These are phyloP conservation scores for Claviceps purpurea DNA, from an alignment of 2,329 filamentous ascomycete species.

Conservation along the genomic window DNA sequence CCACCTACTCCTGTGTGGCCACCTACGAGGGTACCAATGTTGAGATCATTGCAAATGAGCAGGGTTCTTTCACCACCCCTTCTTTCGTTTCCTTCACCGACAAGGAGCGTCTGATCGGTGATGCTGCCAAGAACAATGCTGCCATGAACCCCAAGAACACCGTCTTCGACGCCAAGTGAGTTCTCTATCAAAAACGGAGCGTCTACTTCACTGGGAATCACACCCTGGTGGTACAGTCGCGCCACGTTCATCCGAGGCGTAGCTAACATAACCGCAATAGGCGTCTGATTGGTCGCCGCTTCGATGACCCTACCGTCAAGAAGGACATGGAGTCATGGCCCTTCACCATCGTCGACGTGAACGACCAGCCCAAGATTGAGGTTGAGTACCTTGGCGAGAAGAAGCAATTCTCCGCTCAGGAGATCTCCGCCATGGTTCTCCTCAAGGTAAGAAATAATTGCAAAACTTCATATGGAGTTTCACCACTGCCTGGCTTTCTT, in stretches of 20 bases:
- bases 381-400: conserved; percentile 91
- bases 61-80: conserved; percentile 97
- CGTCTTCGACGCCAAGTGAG: conserved; percentile 97
- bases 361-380: conserved; percentile 79
- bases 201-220: background rate
- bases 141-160: conserved; percentile 99
- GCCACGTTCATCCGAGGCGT: background rate
- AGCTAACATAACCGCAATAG: conserved; percentile 28
- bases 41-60: conserved; percentile 99
- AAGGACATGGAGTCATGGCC: conserved; percentile 99
- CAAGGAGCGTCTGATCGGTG: conserved; percentile 97
- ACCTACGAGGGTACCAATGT: conserved; percentile 99
- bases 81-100: conserved; percentile 99
- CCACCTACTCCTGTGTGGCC: conserved; percentile 99
- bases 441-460: conserved; percentile 56
- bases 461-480: background rate
- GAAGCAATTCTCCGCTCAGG: conserved; percentile 95
- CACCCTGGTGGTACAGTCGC: background rate
- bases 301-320: conserved; percentile 92
- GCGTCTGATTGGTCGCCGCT: conserved; percentile 94
- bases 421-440: conserved; percentile 98
- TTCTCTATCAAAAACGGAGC: conserved; percentile 9
- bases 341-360: conserved; percentile 92
- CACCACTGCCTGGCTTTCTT: background rate
- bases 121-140: conserved; percentile 99